Base-by-base conservation (phyloP, 805 yeast species). In the Candida boidinii region DNA sequence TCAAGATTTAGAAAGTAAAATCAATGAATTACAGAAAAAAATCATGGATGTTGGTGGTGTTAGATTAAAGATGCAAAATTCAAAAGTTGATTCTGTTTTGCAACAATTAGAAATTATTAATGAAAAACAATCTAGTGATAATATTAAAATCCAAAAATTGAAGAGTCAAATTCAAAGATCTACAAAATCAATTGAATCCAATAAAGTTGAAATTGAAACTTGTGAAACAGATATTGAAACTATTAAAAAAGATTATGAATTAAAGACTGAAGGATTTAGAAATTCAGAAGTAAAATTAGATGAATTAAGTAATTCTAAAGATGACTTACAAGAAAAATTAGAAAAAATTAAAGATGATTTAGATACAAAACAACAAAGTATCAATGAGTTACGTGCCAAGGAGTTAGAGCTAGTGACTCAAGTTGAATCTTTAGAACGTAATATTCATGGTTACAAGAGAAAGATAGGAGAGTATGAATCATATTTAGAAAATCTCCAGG, bases 41-140 rank as follows among this genome's bases (percentile, higher is more conserved):
- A 85, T 92, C 25, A 75, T 88, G 83, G 79, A 82, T 31, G 79
- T 85, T 34, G 99, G 99, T 34, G 99, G 99, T 39, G 79, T 83
- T 7, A 76, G 76, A 39, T 64, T 92, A 41, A 75, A 84, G 36
- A 54, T 82, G 39, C 96, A 87, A 46, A 80, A 76, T 39, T 73
- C 94, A 1, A 81, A 76, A 48, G 95, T 92, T 7, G 87, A 77
- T 45, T 80, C 94, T 2, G 63, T 81, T 22, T 62, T 65, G 27
- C 83, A 81, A 44, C 71, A 74, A 46, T 69, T 82, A 19, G 83
- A 77, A 33, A 70, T 79, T 14, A 53, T 76, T 11, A 62, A 58
- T 23, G 72, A 73, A 28, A 76, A 74, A 44, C 64, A 76, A 11
- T 65, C 78, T 5, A 70, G 68, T 20, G 83, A 75, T 36, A 70